Conservation (phyloP, 805 yeast genomes). For the Wickerhamomyces rabaulensis region DNA sequence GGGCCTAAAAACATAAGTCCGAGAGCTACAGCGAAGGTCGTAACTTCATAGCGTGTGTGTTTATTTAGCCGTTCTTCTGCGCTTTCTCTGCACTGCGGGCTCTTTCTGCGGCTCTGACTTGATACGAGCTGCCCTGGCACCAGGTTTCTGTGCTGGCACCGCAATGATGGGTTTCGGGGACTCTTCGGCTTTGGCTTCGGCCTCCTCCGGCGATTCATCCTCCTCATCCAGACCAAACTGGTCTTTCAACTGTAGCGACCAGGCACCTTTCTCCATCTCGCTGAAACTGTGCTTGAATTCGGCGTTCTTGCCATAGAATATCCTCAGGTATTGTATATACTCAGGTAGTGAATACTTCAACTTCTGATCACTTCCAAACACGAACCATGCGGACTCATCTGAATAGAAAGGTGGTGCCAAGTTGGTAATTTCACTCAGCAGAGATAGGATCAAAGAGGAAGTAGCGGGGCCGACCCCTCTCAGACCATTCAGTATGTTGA, state of each 20-base stretch:
- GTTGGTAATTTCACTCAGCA: slow-evolving; percentile 8
- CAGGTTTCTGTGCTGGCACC: not conserved
- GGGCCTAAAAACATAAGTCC: not conserved
- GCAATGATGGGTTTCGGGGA: not conserved
- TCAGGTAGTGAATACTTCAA: slow-evolving; percentile 19
- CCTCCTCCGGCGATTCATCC: not conserved
- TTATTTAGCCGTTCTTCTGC: not conserved
- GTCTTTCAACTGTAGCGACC: slow-evolving; percentile 15
- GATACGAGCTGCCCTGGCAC: not conserved
- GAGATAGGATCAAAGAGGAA: slow-evolving; percentile 19
- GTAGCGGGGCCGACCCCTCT: slow-evolving; percentile 27
- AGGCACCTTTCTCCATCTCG: slow-evolving; percentile 18
- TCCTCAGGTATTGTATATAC: slow-evolving; percentile 12
- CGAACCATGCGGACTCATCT: slow-evolving; percentile 20
- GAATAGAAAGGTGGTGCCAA: slow-evolving; percentile 24
- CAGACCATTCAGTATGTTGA: slow-evolving; percentile 8
- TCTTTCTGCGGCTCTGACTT: not conserved
- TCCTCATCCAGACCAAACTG: not conserved
- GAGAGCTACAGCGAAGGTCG: not conserved
- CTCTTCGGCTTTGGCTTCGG: not conserved
- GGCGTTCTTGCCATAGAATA: slow-evolving; percentile 11
- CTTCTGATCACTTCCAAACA: slow-evolving; percentile 12
- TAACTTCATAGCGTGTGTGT: too few species aligned
- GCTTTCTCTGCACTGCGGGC: not conserved
- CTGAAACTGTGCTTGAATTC: slow-evolving; percentile 11